Evolutionary conservation across 148 eudicot genomes (phyloP).

Genomic region (Polygonum aviculare): DNA sequence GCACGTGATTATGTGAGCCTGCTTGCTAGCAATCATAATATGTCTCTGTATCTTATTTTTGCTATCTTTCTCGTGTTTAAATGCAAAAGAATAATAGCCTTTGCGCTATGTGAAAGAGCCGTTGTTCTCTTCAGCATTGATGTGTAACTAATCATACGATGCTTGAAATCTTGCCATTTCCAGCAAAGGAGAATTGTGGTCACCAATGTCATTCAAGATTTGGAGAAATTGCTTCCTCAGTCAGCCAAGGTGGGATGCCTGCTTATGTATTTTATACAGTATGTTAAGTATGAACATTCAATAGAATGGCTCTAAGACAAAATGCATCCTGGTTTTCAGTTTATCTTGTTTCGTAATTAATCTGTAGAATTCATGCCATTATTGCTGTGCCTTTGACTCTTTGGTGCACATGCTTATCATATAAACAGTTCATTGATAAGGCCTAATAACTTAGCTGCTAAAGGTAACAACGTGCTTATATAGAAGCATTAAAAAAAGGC

Average conservation of each 20-base stretch:
- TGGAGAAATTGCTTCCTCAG: constrained; percentile 7
- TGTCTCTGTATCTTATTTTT: neutral
- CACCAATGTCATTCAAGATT: neutral
- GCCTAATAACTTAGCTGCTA: neutral
- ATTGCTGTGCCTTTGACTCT: neutral
- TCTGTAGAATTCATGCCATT: neutral
- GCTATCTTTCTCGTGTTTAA: neutral
- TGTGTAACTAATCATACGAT: neutral
- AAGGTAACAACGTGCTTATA: neutral
- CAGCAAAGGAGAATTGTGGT: neutral
- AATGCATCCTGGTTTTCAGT: neutral
- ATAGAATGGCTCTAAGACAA: neutral
- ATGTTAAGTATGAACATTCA: neutral
- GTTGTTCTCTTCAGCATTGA: neutral
- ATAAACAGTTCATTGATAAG: neutral
- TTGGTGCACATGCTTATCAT: neutral
- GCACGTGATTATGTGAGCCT: constrained; percentile 2
- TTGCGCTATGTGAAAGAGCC: neutral
- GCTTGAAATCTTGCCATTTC: neutral
- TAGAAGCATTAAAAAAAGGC: neutral
- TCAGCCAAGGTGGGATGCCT: constrained; percentile 2
- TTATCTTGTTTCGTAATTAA: neutral
- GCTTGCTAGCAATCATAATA: neutral
- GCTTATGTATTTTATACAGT: neutral
- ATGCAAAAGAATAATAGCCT: neutral